Evolutionary conservation across 1,284 basidiomycete genomes (phyloP), one percentile per base, ranked within the genome.

Genomic region (Cryptococcus depauperatus): DNA sequence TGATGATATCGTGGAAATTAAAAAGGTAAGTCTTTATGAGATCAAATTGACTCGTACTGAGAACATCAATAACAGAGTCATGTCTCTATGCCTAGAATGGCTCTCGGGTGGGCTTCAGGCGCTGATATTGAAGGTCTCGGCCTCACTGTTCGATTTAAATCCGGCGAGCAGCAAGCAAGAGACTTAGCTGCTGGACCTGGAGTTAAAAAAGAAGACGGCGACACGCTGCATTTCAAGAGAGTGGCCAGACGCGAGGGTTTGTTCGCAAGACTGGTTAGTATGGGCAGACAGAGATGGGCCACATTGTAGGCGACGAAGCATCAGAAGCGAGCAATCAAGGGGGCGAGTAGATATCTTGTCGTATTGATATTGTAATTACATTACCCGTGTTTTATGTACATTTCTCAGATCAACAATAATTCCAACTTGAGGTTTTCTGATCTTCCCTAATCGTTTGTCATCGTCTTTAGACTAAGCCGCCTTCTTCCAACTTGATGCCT

Each of bases 231-330:
- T 35, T 71, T 74, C 51, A 66, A 59, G 34, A 52, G 67, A 35
- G 68, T 73, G 5, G 65, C 62, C 2, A 57, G 71, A 41, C 50
- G 73, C 32, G 72, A 74, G 48, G 61, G 69, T 52, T 52, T 74
- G 46, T 73, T 74, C 43, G 60, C 66, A 13, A 56, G 73, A 14
- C 48, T 73, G 45, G 47, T 74, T 37, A 64, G 63, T 41, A 70
- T 73, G 59, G 68, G 68, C 7, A 51, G 57, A 33, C 68, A 72
- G 59, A 50, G 66, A 41, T 73, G 71, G 71, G 72, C 72, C 54
- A 59, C 61, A 30, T 52, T 72, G 50, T 73, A 66, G 46, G 27
- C n/a, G n/a, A n/a, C n/a, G n/a, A n/a, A n/a, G n/a, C n/a, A n/a
- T n/a, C n/a, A n/a, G n/a, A n/a, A n/a, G n/a, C n/a, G n/a, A n/a